A percentile compares a stretch with the other conserved stretches of the same genome.
Conservation (phyloP, 345 rosid genomes). For the Lumnitzera littorea region DNA sequence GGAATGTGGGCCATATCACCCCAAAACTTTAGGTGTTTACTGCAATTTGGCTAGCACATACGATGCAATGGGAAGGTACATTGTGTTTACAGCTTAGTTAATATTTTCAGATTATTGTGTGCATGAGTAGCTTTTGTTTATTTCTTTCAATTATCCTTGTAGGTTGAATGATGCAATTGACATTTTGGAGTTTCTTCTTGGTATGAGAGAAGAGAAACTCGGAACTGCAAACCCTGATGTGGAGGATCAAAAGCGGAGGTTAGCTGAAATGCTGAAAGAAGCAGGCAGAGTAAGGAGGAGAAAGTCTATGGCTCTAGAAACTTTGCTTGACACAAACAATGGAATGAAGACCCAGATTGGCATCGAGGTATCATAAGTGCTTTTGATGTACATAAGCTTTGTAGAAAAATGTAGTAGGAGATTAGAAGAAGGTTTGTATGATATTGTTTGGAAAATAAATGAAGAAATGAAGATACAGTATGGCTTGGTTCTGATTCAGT, state of each 20-base stretch:
- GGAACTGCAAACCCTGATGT: constrained; percentile 97
- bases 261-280: constrained; percentile 72
- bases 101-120: neutral
- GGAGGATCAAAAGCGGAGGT: constrained; percentile 65
- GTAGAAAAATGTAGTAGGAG: constrained; percentile 7
- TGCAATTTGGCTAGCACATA: constrained; percentile 96
- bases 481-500: neutral
- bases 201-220: constrained; percentile 90
- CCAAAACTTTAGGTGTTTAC: constrained; percentile 81
- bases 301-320: constrained; percentile 60
- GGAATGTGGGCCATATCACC: constrained; percentile 90
- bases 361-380: constrained; percentile 17
- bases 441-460: constrained; percentile 11
- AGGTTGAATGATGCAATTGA: constrained; percentile 92
- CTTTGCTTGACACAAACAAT: constrained; percentile 53
- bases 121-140: too few relatives aligned
- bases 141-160: constrained; percentile 7
- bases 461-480: neutral
- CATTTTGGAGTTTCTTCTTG: constrained; percentile 72
- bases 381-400: constrained; percentile 16
- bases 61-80: constrained; percentile 97
- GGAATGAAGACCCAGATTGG: constrained; percentile 24
- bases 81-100: neutral
- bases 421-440: constrained; percentile 16
- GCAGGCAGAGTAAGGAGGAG: constrained; percentile 72